Base-by-base conservation (phyloP, 805 yeast genomes). In the Wickerhamomyces rabaulensis region DNA sequence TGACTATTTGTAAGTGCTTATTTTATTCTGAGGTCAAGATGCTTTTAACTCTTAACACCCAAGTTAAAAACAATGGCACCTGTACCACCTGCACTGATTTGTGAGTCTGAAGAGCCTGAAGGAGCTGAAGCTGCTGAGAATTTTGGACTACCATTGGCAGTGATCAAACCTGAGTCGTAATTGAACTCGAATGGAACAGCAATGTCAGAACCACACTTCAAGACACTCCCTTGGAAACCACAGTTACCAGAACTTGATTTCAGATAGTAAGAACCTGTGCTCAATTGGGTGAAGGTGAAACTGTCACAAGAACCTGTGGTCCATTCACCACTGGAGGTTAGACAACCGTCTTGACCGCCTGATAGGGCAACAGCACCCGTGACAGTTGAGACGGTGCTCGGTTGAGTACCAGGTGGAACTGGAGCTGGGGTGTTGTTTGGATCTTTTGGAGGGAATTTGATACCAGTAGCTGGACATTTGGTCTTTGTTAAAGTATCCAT, bases 281-380 rank as follows among this genome's bases (percentile, higher is more conserved):
- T 25, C 15, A 42, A 31, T 22, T 42, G 40, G 31, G 40, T 56
- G 17, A 84, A 57, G 20, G 71, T 71, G 66, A 71, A 89, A 9
- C 83, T 79, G 6, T 96, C 97, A 63, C 96, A 90, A 0, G 91
- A 78, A 2, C 95, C 96, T 33, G 65, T 61, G 65, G 82, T 85
- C 90, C 94, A 89, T 54, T 78, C 75, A 5, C 97, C 97, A 57
- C 79, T 84, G 48, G 84, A 76, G 55, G 88, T 88, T 43, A 90
- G 67, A 63, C 95, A 87, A 13, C 95, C 95, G 4, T 64, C 51
- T 47, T 80, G 75, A 37, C 68, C 76, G n/a, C 71, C 59, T 16
- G 78, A 65, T 33, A 33, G 36, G 47, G 68, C 71, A 42, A 84
- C 58, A 54, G 62, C 68, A 6, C 86, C 45, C 15, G 40, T 25